Percentiles rank a stretch among this genome's conserved stretches.
Conservation (phyloP, 306 rosid species). For the Luffa acutangula region DNA sequence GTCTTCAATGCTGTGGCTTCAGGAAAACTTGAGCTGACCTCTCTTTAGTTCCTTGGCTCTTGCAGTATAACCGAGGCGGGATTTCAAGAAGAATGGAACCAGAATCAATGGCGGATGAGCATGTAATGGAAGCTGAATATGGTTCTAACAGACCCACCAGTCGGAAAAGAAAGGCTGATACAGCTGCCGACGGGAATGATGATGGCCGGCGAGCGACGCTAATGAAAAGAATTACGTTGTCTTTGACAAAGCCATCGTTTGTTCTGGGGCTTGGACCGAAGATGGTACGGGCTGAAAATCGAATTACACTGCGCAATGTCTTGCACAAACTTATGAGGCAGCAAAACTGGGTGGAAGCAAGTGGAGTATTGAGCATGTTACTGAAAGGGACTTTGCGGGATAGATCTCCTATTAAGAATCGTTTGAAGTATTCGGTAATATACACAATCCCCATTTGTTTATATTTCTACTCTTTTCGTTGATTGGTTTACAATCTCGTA, state of each 20-base stretch:
- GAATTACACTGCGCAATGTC: slow-evolving; percentile 23
- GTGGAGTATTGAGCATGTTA: slow-evolving; percentile 54
- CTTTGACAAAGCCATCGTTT: slow-evolving; percentile 50
- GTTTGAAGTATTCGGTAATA: slow-evolving; percentile 53
- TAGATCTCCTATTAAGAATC: slow-evolving; percentile 29
- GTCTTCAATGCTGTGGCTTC: neutral
- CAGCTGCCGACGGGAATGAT: neutral
- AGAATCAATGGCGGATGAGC: neutral
- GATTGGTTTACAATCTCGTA: neutral
- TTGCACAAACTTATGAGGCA: slow-evolving; percentile 32
- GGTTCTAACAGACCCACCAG: neutral
- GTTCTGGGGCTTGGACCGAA: slow-evolving; percentile 30
- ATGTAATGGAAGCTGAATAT: neutral
- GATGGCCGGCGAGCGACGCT: slow-evolving; percentile 12
- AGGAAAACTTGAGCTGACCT: neutral
- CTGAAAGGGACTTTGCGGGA: slow-evolving; percentile 39
- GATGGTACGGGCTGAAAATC: slow-evolving; percentile 35
- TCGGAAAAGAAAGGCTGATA: slow-evolving; percentile 31
- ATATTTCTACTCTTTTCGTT: neutral
- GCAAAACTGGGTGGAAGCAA: slow-evolving; percentile 50
- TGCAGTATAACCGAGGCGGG: neutral
- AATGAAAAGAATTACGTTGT: slow-evolving; percentile 24
- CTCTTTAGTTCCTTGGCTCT: neutral
- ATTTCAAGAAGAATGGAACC: neutral
- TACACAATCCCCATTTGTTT: neutral